Base-by-base conservation (phyloP, 306 rosid genomes). In the Cotoneaster glaucophyllus region DNA sequence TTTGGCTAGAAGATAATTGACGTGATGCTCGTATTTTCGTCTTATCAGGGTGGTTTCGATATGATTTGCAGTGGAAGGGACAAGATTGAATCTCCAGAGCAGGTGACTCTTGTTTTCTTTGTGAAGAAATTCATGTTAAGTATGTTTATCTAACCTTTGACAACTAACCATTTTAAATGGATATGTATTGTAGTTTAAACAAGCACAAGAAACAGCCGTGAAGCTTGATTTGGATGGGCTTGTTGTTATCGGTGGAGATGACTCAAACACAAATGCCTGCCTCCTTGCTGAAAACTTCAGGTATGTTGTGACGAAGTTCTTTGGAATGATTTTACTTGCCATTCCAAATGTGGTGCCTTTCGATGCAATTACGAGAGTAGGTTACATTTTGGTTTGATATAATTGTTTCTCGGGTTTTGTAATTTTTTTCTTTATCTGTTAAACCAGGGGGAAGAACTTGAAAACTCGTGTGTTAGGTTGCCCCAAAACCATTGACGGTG, bases 31-130 rank as follows among this genome's bases (percentile, higher is more conserved):
- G 0, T 1, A 53, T n/a, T 77, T 79, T 85, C 62, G 13, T 69
- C 84, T 79, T 75, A 65, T 43, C 88, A 96, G 98, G 99, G 99
- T 76, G 99, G 99, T 45, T 96, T 96, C 85, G 99, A 96, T 86
- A 96, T 96, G 97, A 96, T 96, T 70, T 79, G 96, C 71, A 96
- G 99, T 83, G 99, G 99, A 76, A 92, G 99, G 84, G 99, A 96
- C 90, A 96, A 96, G 85, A 92, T 96, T 82, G 99, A 96, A 85
- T 92, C 99, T 78, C 98, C 98, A 34, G 99, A 92, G 80, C 99
- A 96, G 97, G 99, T 90, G 76, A 71, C 34, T 74, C 44, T 73
- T 64, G 53, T 65, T 67, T 82, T 32, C 54, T 56, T 76, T 39
- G 71, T 56, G 17, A 70, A 67, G n/a, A 17, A 2, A 2, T 58